A percentile compares a stretch with the other conserved stretches of the same genome.
These are phyloP conservation scores for Kwoniella newhampshirensis DNA, from an alignment of 768 basidiomycete species.

Conservation along the genomic window DNA sequence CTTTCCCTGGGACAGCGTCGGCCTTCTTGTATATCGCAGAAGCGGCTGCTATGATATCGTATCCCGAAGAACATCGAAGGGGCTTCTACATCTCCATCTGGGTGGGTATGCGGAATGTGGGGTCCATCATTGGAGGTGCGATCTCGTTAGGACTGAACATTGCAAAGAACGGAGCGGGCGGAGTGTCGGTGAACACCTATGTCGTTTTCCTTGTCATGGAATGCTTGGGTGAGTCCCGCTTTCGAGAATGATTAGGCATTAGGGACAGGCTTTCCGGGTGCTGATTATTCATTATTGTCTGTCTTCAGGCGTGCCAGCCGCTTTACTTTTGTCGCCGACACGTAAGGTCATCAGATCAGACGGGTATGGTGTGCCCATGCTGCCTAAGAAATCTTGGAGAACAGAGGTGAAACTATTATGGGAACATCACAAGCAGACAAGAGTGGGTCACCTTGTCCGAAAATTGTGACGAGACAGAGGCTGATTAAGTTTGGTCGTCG, in stretches of 20 bases:
- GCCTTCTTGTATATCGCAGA: conserved; percentile 14
- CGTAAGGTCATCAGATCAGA: conserved; percentile 7
- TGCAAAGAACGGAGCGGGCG: not conserved
- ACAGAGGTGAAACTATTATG: conserved; percentile 3
- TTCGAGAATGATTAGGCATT: no score
- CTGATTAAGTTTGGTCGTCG: no score
- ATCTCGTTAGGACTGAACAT: conserved; percentile 8
- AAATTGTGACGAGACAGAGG: no score
- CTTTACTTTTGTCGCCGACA: conserved; percentile 21
- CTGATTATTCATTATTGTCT: conserved; percentile 20
- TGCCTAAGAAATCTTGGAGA: conserved; percentile 4
- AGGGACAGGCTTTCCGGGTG: conserved; percentile 30
- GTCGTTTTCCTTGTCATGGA: conserved; percentile 32
- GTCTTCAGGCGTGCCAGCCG: conserved; percentile 17
- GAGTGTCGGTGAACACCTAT: conserved; percentile 25
- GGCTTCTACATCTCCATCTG: conserved; percentile 14
- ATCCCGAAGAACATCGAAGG: conserved; percentile 7
- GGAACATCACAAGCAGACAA: conserved; percentile 12
- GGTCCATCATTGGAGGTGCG: conserved; percentile 11
- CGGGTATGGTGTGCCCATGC: conserved; percentile 2
- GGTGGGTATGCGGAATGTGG: conserved; percentile 13
- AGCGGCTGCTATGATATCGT: conserved; percentile 8
- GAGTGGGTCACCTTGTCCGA: no score
- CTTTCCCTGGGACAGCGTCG: conserved; percentile 1
- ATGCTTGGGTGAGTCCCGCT: conserved; percentile 21